phyloP scores from a whole-genome alignment of 2,329 filamentous ascomycete genomes.

The Colletotrichum melonis region DNA sequence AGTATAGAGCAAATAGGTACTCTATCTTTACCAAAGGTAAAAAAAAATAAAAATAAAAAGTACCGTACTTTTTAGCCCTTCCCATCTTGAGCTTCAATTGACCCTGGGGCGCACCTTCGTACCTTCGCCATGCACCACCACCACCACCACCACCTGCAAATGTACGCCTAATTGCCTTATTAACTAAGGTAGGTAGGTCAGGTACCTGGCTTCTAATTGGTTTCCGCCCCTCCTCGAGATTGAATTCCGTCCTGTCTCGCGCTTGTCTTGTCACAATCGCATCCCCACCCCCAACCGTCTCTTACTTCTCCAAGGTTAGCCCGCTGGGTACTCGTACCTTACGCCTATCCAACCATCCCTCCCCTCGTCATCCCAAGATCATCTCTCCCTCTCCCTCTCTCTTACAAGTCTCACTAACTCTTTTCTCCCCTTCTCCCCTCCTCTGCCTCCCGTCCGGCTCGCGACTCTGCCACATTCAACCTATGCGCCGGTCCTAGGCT shows the following conservation, averaged over 20 bases:
- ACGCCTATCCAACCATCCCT: conserved; percentile 14
- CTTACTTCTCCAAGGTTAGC: too few species aligned
- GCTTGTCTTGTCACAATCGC: conserved; percentile 18
- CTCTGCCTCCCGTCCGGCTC: neutral
- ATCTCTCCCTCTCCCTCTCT: conserved; percentile 13
- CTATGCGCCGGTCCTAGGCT: conserved; percentile 17
- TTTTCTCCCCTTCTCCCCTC: conserved; percentile 36
- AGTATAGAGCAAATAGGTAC: too few species aligned
- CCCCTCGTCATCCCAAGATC: conserved; percentile 26
- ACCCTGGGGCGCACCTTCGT: neutral
- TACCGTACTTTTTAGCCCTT: neutral
- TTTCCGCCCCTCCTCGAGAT: neutral
- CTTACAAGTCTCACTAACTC: conserved; percentile 46
- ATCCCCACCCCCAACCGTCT: conserved; percentile 17
- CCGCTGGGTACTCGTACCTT: neutral
- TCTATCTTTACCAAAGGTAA: too few species aligned
- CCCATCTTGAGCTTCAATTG: neutral
- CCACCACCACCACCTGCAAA: neutral
- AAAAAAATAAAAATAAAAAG: too few species aligned
- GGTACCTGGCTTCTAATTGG: neutral
- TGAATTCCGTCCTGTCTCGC: conserved; percentile 12
- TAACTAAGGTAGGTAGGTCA: neutral
- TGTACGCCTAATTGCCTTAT: neutral
- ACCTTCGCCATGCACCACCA: neutral
- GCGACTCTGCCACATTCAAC: conserved; percentile 32